Evolutionary conservation across 108 stramenopile species (phyloP).

Genomic region (Fistulifera pelliculosa): DNA sequence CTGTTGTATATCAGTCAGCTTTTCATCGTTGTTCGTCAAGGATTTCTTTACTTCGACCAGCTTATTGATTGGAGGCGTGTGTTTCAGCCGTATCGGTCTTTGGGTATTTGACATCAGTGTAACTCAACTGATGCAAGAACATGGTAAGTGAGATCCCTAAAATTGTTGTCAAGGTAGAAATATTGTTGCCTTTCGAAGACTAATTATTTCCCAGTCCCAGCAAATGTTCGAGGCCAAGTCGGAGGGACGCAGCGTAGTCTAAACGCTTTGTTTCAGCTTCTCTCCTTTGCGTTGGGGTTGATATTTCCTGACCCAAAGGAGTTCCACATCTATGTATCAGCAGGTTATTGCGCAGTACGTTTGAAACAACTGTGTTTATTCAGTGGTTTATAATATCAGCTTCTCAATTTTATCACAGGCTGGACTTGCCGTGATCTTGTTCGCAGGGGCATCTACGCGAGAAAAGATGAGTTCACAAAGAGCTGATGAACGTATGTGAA

Average conservation of each 20-base stretch:
- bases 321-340: constrained; percentile 31
- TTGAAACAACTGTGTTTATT: too few relatives aligned
- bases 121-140: constrained; percentile 48
- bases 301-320: constrained; percentile 32
- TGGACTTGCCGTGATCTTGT: too few relatives aligned
- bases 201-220: constrained; percentile 17
- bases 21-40: not conserved
- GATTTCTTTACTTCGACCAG: constrained; percentile 25
- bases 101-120: constrained; percentile 70
- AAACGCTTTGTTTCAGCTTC: constrained; percentile 38
- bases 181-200: too few relatives aligned
- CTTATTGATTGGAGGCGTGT: constrained; percentile 49
- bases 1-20: constrained; percentile 22
- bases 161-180: too few relatives aligned
- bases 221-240: constrained; percentile 38
- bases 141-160: not conserved
- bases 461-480: too few relatives aligned
- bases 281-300: constrained; percentile 35
- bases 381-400: too few relatives aligned
- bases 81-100: constrained; percentile 45
- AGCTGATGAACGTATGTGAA: too few relatives aligned
- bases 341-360: constrained; percentile 15
- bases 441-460: too few relatives aligned
- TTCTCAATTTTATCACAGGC: too few relatives aligned
- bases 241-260: constrained; percentile 53